Percentiles rank a stretch among this genome's conserved stretches.
phyloP scores from a whole-genome alignment of 352 stramenopile species.

The Plasmopara muralis region DNA sequence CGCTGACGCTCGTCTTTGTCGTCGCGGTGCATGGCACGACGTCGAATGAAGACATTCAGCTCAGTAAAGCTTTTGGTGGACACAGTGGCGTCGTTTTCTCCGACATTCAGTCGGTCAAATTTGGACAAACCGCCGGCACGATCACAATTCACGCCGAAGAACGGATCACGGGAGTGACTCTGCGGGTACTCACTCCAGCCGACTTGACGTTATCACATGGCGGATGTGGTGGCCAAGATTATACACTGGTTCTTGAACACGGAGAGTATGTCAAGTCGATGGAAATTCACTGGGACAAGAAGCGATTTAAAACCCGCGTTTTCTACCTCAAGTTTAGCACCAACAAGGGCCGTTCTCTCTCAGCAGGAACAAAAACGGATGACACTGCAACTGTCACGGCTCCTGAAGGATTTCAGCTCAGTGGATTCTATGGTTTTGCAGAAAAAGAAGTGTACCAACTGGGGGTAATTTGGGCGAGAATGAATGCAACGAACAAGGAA shows the following conservation, averaged over 20 bases:
- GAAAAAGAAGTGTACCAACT: constrained; percentile 19
- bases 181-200: constrained; percentile 11
- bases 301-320: constrained; percentile 4
- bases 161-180: constrained; percentile 11
- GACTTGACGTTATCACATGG: constrained; percentile 19
- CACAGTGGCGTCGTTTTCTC: constrained; percentile 24
- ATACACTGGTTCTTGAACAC: constrained; percentile 13
- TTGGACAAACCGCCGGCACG: constrained; percentile 15
- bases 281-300: constrained; percentile 24
- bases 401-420: constrained; percentile 23
- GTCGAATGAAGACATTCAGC: constrained; percentile 26
- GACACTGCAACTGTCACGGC: constrained; percentile 12
- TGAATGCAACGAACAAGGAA: constrained; percentile 8
- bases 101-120: constrained; percentile 17
- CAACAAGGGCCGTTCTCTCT: constrained; percentile 12
- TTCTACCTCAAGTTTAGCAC: constrained; percentile 25
- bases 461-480: constrained; percentile 25
- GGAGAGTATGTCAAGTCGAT: constrained; percentile 25
- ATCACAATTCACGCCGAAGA: constrained; percentile 20
- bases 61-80: constrained; percentile 21
- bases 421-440: constrained; percentile 24
- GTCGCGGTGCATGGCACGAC: constrained; percentile 5
- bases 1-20: constrained; percentile 14
- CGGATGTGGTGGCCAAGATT: constrained; percentile 16
- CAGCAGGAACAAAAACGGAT: constrained; percentile 14